Evolutionary conservation across 1,139 yeast species (phyloP).

Genomic region (Nadsonia commutata): DNA sequence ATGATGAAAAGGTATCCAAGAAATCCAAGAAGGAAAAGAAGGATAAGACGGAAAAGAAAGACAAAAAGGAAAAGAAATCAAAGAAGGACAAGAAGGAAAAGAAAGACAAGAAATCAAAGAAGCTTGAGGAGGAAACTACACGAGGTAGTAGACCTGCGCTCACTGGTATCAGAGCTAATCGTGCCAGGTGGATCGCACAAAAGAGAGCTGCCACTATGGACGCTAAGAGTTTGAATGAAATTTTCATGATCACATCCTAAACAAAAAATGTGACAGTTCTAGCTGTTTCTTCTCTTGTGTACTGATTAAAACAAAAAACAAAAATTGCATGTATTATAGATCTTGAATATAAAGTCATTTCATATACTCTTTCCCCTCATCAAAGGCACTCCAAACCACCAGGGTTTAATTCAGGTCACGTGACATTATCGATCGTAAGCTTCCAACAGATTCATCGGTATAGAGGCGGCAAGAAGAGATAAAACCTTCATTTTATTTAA

Average conservation of each 20-base stretch:
- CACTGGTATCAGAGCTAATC: constrained; percentile 55
- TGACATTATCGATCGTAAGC: too few relatives aligned
- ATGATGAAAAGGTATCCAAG: constrained; percentile 16
- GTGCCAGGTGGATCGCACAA: constrained; percentile 77
- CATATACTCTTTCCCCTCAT: too few relatives aligned
- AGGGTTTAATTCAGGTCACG: too few relatives aligned
- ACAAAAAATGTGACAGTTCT: constrained; percentile 1
- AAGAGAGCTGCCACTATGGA: constrained; percentile 88
- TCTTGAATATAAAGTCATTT: neutral
- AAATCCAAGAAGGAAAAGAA: constrained; percentile 15
- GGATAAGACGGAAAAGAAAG: constrained; percentile 14
- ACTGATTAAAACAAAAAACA: neutral
- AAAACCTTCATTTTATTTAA: too few relatives aligned
- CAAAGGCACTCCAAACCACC: too few relatives aligned
- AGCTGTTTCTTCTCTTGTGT: neutral
- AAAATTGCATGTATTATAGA: neutral
- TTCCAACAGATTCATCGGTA: too few relatives aligned
- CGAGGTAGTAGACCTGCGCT: constrained; percentile 20
- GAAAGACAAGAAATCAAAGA: constrained; percentile 15
- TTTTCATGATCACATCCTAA: constrained; percentile 50
- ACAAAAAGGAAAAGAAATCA: constrained; percentile 13
- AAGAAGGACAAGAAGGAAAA: constrained; percentile 15
- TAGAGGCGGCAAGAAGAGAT: too few relatives aligned
- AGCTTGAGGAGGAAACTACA: constrained; percentile 18
- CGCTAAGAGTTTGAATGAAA: constrained; percentile 75